A percentile compares a stretch with the other conserved stretches of the same genome.
Conservation (phyloP, 371 early-diverging fungal species). For the Smittium culicis region DNA sequence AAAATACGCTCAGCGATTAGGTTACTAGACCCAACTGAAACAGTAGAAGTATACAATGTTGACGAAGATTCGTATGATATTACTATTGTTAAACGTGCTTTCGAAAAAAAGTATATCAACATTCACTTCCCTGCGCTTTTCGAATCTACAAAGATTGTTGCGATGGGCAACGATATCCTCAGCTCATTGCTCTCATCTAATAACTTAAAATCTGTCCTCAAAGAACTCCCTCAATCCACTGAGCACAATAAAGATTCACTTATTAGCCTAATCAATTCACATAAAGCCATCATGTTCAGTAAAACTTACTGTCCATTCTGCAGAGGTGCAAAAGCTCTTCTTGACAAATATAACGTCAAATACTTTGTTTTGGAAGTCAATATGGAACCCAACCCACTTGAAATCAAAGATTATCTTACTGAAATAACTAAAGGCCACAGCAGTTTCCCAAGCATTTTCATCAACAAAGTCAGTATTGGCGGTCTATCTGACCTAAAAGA, state of each 20-base stretch:
- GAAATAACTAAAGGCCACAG: slow-evolving; percentile 51
- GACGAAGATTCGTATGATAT: too few species aligned
- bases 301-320: slow-evolving; percentile 50
- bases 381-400: slow-evolving; percentile 42
- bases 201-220: background rate
- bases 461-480: slow-evolving; percentile 62
- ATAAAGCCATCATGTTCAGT: slow-evolving; percentile 41
- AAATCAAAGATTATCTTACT: slow-evolving; percentile 54
- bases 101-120: background rate
- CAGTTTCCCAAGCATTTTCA: slow-evolving; percentile 85
- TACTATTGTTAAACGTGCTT: background rate
- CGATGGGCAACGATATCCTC: background rate
- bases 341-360: slow-evolving; percentile 23
- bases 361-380: slow-evolving; percentile 30
- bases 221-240: background rate
- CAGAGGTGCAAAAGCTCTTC: slow-evolving; percentile 35
- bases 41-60: too few species aligned
- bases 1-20: too few species aligned
- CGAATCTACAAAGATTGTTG: background rate
- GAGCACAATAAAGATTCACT: background rate
- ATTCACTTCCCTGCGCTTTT: background rate
- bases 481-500: slow-evolving; percentile 56
- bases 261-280: slow-evolving; percentile 24
- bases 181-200: background rate
- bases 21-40: too few species aligned